A percentile compares a stretch with the other conserved stretches of the same genome.
Evolutionary conservation across 2,329 filamentous ascomycete species (phyloP).

Genomic region (Dactylellina haptotyla): DNA sequence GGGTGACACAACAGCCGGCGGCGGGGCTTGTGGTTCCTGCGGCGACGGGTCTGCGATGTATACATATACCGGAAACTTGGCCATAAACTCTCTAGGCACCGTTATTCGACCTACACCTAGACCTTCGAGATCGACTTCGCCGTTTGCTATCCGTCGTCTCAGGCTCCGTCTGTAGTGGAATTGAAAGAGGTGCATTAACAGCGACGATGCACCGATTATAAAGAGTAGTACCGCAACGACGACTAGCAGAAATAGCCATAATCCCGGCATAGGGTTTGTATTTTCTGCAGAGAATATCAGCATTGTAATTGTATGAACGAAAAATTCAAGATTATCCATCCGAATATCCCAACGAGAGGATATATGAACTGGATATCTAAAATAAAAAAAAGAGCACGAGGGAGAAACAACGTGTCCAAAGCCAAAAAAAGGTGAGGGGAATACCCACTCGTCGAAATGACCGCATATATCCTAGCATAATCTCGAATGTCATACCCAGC

Average conservation of each 20-base stretch:
- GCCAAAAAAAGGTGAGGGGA: constrained; percentile 59
- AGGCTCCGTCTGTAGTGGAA: constrained; percentile 74
- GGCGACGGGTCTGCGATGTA: constrained; percentile 68
- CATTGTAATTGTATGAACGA: constrained; percentile 31
- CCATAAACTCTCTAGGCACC: constrained; percentile 76
- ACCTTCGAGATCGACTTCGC: constrained; percentile 85
- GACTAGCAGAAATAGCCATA: constrained; percentile 82
- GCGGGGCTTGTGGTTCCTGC: constrained; percentile 12
- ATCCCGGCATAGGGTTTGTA: constrained; percentile 70
- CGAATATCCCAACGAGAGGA: not conserved
- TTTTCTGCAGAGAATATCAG: constrained; percentile 63
- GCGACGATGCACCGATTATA: constrained; percentile 74
- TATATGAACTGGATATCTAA: not conserved
- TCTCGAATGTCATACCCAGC: constrained; percentile 65
- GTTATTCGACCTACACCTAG: constrained; percentile 84
- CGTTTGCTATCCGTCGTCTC: constrained; percentile 75
- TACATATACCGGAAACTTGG: constrained; percentile 79
- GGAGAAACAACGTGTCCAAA: constrained; percentile 59
- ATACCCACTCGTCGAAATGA: constrained; percentile 67
- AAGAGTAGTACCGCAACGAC: constrained; percentile 77
- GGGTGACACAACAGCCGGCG: constrained; percentile 22
- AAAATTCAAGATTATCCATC: no score
- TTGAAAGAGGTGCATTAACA: constrained; percentile 81
- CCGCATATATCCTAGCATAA: constrained; percentile 57
- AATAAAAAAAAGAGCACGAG: not conserved